Base-by-base conservation (phyloP, 257 asterid genomes). In the Capsicum baccatum region DNA sequence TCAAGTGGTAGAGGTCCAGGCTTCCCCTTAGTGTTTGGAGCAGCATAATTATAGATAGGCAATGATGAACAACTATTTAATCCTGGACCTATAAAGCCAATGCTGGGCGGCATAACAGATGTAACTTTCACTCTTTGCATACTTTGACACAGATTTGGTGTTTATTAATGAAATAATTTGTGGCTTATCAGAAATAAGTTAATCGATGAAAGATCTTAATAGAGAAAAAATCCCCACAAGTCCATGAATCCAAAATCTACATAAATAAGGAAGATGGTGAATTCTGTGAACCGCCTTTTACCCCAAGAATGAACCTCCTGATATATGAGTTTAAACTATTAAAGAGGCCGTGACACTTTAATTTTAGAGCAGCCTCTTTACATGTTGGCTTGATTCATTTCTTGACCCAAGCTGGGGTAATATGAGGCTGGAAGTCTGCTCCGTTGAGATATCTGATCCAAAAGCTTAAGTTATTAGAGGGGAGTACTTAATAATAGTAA, bases 1-100 rank as follows among this genome's bases (percentile, higher is more conserved):
- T 13, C 19, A 74, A 74, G 50, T 74, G 62, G 62, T 74, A 48
- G 19, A 12, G 80, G 60, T 12, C 9, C 7, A 74, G n/a, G 58
- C 21, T 73, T 19, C 1, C n/a, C 16, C 12, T 47, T 50, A 74
- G 19, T 74, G 80, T 74, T 50, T 74, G 80, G 80, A 74, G 80
- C 35, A 19, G 80, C 80, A 74, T 21, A 74, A 52, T 19, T 21
- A 74, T 21, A 50, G 60, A 50, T 74, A 21, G 44, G 59, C n/a
- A 48, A 48, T 48, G 17, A 73, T 71, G 59, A 39, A n/a, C 9
- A 52, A 50, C 12, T 50, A 74, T 48, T 74, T 12, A 50, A 26
- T 1, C 42, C 42, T 37, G 42, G 42, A 37, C 42, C 42, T 37
- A 37, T 37, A 1, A 37, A 37, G 1, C 2, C 42, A 37, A 37